Conservation (phyloP, 352 stramenopile species). For the Thalassiosira allenii region DNA sequence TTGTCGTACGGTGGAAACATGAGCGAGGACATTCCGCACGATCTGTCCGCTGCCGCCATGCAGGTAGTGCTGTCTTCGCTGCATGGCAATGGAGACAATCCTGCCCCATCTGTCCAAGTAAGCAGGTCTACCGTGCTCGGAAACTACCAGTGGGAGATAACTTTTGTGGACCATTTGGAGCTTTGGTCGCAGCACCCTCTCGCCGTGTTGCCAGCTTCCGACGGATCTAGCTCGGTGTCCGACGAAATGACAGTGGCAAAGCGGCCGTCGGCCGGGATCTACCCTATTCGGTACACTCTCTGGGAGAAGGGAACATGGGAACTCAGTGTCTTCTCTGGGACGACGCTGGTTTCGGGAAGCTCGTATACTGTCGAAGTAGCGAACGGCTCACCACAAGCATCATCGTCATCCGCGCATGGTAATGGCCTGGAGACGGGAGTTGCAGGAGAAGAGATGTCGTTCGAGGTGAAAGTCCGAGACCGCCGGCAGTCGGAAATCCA, state of each 20-base stretch:
- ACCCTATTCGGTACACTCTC: conserved; percentile 92
- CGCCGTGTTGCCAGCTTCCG: conserved; percentile 56
- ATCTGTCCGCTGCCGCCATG: conserved; percentile 79
- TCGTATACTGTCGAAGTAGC: conserved; percentile 89
- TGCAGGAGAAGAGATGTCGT: conserved; percentile 83
- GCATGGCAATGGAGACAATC: conserved; percentile 26
- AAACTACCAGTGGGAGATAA: conserved; percentile 90
- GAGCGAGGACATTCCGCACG: conserved; percentile 86
- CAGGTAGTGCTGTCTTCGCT: conserved; percentile 57
- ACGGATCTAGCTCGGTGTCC: conserved; percentile 57
- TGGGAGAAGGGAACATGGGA: conserved; percentile 91
- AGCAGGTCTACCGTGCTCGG: conserved; percentile 49
- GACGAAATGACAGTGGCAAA: conserved; percentile 59
- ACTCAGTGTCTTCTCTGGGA: conserved; percentile 89
- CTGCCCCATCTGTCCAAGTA: conserved; percentile 53
- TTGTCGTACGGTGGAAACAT: conserved; percentile 87
- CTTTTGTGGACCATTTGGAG: conserved; percentile 91
- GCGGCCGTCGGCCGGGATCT: conserved; percentile 85
- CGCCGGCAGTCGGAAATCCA: conserved; percentile 80
- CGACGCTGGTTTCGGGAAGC: conserved; percentile 89
- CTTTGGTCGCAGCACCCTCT: conserved; percentile 72
- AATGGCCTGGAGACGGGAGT: conserved; percentile 86
- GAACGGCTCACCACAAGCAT: conserved; percentile 85
- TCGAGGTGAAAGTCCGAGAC: conserved; percentile 93
- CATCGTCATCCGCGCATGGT: conserved; percentile 87